Evolutionary conservation across 2,329 filamentous ascomycete genomes (phyloP), one percentile per base, ranked within the genome.

Genomic region (Sporothrix globosa): DNA sequence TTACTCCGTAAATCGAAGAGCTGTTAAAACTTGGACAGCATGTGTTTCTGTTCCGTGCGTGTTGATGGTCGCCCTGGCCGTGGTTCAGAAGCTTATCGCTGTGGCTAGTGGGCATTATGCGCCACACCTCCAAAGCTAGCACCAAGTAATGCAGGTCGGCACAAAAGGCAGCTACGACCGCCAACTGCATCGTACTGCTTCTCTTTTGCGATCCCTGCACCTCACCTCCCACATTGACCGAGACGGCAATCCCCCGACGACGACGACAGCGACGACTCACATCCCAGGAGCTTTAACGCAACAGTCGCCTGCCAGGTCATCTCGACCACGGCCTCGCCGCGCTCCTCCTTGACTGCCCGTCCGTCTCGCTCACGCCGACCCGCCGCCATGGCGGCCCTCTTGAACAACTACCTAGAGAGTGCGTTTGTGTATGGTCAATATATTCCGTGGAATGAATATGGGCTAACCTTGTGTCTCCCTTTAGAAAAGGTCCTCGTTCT

Each of bases 401-500:
- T 76, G 39, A 76, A 77, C 73, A 74, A 71, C 73, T 79, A 79
- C 72, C 52, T 78, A 44, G 76, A 78, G 39, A 79, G 78, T 79
- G 70, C n/a, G 77, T 74, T 17, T 48, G 34, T 11, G 4, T 4
- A 10, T 24, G 30, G 30, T 11, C 21, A 7, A 6, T 11, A 5
- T n/a, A 13, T 27, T 27, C 54, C 9, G n/a, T 48, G 11, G 13
- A 21, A 19, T 14, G 2, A 24, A n/a, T 19, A 6, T 24, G 27
- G 0, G 41, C 58, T 68, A 41, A 70, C 67, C 17, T 61, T 2
- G 13, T 19, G 4, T 17, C 46, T 7, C 30, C 30, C 30, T 14
- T 7, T 48, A 97, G 96, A 97, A 82, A 96, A 93, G 81, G 92
- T 98, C 76, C 86, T 94, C 71, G 91, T 98, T 77, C 87, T 98